A percentile compares a stretch with the other conserved stretches of the same genome.
Evolutionary conservation across 1,284 basidiomycete genomes (phyloP).

Genomic region (Puccinia hordei): DNA sequence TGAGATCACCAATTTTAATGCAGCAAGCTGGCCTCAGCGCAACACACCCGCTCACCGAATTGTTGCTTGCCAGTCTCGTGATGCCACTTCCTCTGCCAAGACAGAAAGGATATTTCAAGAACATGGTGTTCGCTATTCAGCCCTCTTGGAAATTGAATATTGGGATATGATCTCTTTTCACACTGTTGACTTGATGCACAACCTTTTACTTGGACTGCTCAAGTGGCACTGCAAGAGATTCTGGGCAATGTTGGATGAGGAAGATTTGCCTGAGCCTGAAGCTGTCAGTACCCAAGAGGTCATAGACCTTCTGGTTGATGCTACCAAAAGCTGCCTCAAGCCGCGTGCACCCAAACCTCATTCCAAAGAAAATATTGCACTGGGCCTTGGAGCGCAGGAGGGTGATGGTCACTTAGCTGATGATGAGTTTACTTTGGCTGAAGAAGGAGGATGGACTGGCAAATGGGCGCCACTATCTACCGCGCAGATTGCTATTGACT

Average conservation of each 20-base stretch:
- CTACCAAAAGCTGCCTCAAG: background rate
- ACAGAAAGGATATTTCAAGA: background rate
- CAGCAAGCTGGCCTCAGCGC: background rate
- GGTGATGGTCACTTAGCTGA: background rate
- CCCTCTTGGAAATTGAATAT: conserved; percentile 12
- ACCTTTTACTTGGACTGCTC: conserved; percentile 21
- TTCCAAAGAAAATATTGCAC: background rate
- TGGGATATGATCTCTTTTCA: conserved; percentile 15
- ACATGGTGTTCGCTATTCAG: conserved; percentile 23
- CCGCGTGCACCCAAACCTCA: background rate
- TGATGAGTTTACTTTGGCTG: background rate
- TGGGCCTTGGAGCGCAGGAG: background rate
- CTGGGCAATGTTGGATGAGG: conserved; percentile 15
- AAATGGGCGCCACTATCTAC: background rate
- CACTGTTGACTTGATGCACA: conserved; percentile 28
- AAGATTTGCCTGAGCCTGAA: background rate
- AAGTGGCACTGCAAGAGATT: conserved; percentile 27
- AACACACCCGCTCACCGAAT: background rate
- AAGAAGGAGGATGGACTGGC: background rate
- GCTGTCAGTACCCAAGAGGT: conserved; percentile 9
- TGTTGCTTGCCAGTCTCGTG: background rate
- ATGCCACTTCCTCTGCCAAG: background rate
- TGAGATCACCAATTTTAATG: conserved; percentile 14
- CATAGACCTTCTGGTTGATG: background rate
- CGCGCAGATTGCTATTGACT: background rate